Evolutionary conservation across 495 filamentous ascomycete species (phyloP).

Genomic region (Talaromyces borbonicus): DNA sequence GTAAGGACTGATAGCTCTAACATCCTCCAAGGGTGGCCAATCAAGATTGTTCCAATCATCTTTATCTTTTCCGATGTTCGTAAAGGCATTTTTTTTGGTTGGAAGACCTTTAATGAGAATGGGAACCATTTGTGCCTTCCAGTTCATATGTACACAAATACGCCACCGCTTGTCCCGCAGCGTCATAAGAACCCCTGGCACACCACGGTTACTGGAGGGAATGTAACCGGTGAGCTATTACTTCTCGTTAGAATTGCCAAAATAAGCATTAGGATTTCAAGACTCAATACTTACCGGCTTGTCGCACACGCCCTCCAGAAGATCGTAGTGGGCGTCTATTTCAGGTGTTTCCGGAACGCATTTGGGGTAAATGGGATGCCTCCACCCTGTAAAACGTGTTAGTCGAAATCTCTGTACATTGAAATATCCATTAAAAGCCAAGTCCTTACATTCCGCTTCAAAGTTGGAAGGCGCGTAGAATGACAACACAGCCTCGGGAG

Average conservation of each 20-base stretch:
- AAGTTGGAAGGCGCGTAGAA: constrained; percentile 46
- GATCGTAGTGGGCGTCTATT: constrained; percentile 11
- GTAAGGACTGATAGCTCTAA: constrained; percentile 21
- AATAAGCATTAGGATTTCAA: too few relatives aligned
- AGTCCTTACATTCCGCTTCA: constrained; percentile 14
- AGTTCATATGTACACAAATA: constrained; percentile 36
- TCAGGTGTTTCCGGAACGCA: too few relatives aligned
- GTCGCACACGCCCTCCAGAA: constrained; percentile 20
- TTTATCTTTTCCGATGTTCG: too few relatives aligned
- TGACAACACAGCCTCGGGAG: constrained; percentile 38
- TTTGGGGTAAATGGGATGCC: too few relatives aligned
- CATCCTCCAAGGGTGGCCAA: constrained; percentile 14
- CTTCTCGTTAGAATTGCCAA: too few relatives aligned
- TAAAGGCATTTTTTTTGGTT: too few relatives aligned
- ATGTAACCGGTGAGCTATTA: not conserved
- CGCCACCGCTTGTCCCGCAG: constrained; percentile 26
- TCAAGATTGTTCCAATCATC: constrained; percentile 1
- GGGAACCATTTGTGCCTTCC: constrained; percentile 30
- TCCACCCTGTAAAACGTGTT: too few relatives aligned
- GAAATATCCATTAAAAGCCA: too few relatives aligned
- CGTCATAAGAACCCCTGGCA: constrained; percentile 20
- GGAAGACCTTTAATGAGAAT: constrained; percentile 25
- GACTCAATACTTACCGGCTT: constrained; percentile 23
- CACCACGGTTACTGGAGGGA: not conserved
- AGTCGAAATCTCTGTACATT: too few relatives aligned